These are phyloP conservation scores for Kwoniella mangroviensis DNA, from an alignment of 768 basidiomycete species.

Conservation along the genomic window DNA sequence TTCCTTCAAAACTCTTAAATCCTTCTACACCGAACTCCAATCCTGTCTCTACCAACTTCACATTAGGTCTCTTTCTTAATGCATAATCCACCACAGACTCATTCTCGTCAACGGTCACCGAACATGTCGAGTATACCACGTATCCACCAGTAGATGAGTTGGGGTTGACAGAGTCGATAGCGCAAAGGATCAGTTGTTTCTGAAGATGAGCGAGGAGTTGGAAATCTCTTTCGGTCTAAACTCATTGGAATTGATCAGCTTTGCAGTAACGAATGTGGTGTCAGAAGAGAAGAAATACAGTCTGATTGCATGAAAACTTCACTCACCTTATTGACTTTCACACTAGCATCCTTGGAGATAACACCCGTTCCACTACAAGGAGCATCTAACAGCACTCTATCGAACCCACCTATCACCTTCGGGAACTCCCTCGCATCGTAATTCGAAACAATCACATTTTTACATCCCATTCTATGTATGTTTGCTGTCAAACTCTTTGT, in stretches of 20 bases:
- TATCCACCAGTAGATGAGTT: conserved; percentile 90
- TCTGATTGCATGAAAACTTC: background rate
- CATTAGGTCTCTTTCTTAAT: conserved; percentile 88
- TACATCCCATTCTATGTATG: conserved; percentile 94
- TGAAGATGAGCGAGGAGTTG: conserved; percentile 94
- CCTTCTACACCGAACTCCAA: conserved; percentile 92
- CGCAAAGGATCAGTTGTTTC: conserved; percentile 96
- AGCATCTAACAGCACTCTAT: conserved; percentile 93
- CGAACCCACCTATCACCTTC: conserved; percentile 98
- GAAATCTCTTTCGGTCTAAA: conserved; percentile 91
- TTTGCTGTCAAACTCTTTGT: conserved; percentile 97
- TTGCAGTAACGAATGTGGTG: no score
- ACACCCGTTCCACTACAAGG: conserved; percentile 98
- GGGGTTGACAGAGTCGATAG: conserved; percentile 91
- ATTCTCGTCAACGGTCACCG: conserved; percentile 97
- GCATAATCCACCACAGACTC: conserved; percentile 98
- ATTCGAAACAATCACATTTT: conserved; percentile 95
- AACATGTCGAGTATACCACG: conserved; percentile 97
- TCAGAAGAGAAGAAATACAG: no score
- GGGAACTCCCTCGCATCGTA: conserved; percentile 98
- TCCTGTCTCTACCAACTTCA: conserved; percentile 87
- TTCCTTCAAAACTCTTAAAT: conserved; percentile 86
- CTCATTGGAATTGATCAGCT: background rate
- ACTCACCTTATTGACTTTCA: conserved; percentile 95
- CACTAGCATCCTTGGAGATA: conserved; percentile 95